Evolutionary conservation across 768 basidiomycete genomes (phyloP), one percentile per base, ranked within the genome.

Genomic region (Boletus speciosus): DNA sequence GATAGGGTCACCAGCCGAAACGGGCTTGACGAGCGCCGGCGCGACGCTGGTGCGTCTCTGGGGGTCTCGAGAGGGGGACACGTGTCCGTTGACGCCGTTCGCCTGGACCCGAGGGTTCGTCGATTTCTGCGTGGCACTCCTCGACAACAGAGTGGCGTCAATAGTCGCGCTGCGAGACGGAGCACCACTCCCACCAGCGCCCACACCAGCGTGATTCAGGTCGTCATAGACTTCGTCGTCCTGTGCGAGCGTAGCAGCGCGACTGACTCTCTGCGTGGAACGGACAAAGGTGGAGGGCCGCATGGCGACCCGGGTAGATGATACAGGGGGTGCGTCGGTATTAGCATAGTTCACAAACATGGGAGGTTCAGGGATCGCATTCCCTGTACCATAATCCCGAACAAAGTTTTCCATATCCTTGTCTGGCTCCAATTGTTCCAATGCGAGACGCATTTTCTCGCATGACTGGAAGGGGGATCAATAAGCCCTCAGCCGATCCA

Each of bases 341-440:
- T 78, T 80, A 37, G 82, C 79, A 67, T 90, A 92, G 73, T 93
- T 89, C 69, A 95, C 83, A 70, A 93, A 97, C 16, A 80, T 69
- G 16, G 93, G 93, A 8, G 93, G 82, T 59, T 97, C 93, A 1
- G 93, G 92, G 45, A 98, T 94, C 55, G 82, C 76, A 57, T 80
- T 83, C 36, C 94, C 96, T 3, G 94, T 98, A 4, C 92, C 92
- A 64, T 92, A 93, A 56, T 88, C 83, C 34, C 82, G 81, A 11
- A 98, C 93, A 61, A 98, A 98, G 65, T 81, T 82, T 58, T 93
- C 86, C 78, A 95, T 85, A 61, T 98, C 97, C 47, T 80, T 84
- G 34, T 88, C 88, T 0, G 91, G 83, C 60, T 98, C 94, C 71
- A 95, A 80, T 56, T 88, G 85, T 68, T 99, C 96, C 35, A 98